Evolutionary conservation across 2,329 filamentous ascomycete species (phyloP).

Genomic region (Monilinia polystroma): DNA sequence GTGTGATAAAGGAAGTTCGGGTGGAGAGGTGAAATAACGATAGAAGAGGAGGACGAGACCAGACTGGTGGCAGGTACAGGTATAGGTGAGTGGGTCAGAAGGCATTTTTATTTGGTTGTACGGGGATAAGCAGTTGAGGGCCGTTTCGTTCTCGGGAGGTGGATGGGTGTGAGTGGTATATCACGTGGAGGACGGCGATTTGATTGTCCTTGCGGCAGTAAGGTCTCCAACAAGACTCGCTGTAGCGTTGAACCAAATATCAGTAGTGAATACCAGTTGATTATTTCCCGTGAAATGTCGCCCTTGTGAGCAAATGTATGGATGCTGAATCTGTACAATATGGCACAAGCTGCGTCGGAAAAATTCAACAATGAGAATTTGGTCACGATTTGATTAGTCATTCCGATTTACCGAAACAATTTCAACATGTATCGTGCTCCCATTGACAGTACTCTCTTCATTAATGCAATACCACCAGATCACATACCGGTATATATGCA

Average conservation of each 20-base stretch:
- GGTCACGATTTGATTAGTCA: slow-evolving; percentile 4
- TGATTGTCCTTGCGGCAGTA: neutral
- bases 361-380: neutral
- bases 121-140: neutral
- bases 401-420: neutral
- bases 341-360: neutral
- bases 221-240: neutral
- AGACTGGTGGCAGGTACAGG: slow-evolving; percentile 34
- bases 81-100: slow-evolving; percentile 39
- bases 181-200: neutral
- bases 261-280: neutral
- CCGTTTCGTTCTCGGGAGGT: neutral
- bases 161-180: neutral
- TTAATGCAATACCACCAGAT: neutral
- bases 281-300: rapidly evolving
- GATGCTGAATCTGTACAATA: no score
- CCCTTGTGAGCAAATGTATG: neutral
- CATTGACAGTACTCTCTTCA: neutral
- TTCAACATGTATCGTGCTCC: neutral
- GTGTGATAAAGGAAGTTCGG: slow-evolving; percentile 28
- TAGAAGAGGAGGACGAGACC: slow-evolving; percentile 40
- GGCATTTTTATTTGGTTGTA: slow-evolving; percentile 12
- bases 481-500: neutral
- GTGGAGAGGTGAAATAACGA: slow-evolving; percentile 38
- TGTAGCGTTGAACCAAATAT: neutral